Percentiles rank a stretch among this genome's conserved stretches.
phyloP scores from a whole-genome alignment of 2,329 filamentous ascomycete genomes.

The Tolypocladium paradoxum region DNA sequence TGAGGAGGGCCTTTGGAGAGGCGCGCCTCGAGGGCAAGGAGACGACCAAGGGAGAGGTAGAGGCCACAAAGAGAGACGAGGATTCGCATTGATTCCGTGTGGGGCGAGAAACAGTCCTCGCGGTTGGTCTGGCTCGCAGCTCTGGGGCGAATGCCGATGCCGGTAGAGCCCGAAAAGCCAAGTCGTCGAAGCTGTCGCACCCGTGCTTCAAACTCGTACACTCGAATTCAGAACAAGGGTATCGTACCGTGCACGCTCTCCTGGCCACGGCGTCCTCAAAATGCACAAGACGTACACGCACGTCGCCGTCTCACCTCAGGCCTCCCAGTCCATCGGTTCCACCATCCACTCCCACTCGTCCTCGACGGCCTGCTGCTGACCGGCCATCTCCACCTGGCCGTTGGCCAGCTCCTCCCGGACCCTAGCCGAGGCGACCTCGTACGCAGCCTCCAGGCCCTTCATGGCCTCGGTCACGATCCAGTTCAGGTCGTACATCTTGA shows the following conservation, averaged over 20 bases:
- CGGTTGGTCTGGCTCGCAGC: background rate
- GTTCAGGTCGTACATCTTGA: constrained; percentile 52
- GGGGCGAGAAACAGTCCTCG: background rate
- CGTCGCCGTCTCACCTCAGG: constrained; percentile 2
- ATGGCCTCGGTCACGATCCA: constrained; percentile 48
- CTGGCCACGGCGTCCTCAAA: background rate
- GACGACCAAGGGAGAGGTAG: constrained; percentile 3
- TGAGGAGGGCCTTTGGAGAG: constrained; percentile 27
- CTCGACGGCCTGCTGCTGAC: constrained; percentile 3
- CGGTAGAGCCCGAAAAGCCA: background rate
- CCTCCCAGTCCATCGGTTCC: constrained; percentile 28
- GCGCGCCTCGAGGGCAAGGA: constrained; percentile 12
- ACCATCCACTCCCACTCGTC: constrained; percentile 29
- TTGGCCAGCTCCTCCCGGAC: constrained; percentile 32
- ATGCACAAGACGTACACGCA: background rate
- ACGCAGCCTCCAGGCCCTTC: constrained; percentile 47
- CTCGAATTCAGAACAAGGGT: background rate
- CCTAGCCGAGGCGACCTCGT: constrained; percentile 36
- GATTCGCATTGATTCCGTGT: background rate
- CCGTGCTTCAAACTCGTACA: background rate
- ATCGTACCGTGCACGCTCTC: background rate
- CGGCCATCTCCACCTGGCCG: constrained; percentile 20
- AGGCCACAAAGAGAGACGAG: constrained; percentile 4
- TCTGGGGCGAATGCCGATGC: background rate
- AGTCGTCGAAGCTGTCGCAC: background rate